Evolutionary conservation across 1,284 basidiomycete genomes (phyloP).

Genomic region (Cutaneotrichosporon sp.): DNA sequence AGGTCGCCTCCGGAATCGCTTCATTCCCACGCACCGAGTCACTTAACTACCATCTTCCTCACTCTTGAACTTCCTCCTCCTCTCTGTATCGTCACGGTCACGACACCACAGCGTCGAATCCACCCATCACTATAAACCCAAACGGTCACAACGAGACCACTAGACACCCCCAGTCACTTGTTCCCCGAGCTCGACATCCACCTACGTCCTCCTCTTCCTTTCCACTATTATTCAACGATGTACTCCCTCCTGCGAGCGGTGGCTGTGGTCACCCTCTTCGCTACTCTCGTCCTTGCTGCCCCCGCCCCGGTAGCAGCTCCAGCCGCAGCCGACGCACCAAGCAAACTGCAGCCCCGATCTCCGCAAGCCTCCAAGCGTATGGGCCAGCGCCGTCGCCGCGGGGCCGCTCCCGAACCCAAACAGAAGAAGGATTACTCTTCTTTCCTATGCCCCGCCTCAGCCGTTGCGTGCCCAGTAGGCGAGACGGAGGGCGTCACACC

Average conservation of each 20-base stretch:
- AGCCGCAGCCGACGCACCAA: background rate
- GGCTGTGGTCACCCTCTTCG: background rate
- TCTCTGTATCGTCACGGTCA: background rate
- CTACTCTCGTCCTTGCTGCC: background rate
- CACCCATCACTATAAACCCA: background rate
- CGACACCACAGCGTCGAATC: constrained; percentile 3
- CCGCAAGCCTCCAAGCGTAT: constrained; percentile 40
- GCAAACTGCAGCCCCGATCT: constrained; percentile 36
- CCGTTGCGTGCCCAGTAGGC: constrained; percentile 44
- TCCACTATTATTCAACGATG: background rate
- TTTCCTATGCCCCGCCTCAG: constrained; percentile 48
- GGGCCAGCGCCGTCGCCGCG: constrained; percentile 32
- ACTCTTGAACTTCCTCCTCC: no score
- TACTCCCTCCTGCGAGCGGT: background rate
- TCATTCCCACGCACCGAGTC: background rate
- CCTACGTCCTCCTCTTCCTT: background rate
- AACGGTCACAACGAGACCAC: background rate
- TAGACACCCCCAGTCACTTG: background rate
- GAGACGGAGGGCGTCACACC: constrained; percentile 25
- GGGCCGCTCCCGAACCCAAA: constrained; percentile 19
- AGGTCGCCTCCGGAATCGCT: no score
- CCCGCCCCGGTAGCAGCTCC: background rate
- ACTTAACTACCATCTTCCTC: no score
- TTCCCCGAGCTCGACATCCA: background rate
- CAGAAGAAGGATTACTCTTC: constrained; percentile 49